phyloP scores from a whole-genome alignment of 768 basidiomycete genomes.

The Rossbeevera mucosa region DNA sequence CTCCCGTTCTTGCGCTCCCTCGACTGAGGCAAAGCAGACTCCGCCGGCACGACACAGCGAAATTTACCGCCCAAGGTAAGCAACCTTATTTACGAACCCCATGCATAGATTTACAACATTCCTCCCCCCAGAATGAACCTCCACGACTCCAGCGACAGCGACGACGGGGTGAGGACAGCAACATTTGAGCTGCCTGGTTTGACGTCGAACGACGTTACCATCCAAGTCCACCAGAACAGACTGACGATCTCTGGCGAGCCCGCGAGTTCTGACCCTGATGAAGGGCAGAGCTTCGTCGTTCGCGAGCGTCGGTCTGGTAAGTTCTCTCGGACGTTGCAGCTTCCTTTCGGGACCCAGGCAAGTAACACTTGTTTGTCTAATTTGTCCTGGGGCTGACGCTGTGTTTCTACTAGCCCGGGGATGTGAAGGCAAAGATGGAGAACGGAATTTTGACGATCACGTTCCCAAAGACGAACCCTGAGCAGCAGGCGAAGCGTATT shows the following conservation, averaged over 20 bases:
- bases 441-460: conserved; percentile 42
- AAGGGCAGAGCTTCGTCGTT: conserved; percentile 35
- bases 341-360: neutral
- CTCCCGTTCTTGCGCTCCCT: neutral
- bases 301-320: neutral
- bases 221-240: conserved; percentile 44
- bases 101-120: neutral
- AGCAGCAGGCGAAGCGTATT: conserved; percentile 40
- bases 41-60: neutral
- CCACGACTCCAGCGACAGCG: conserved; percentile 39
- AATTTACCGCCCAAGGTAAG: conserved; percentile 22
- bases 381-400: neutral
- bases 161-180: conserved; percentile 40
- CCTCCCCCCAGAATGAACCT: conserved; percentile 40
- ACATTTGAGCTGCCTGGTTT: conserved; percentile 55
- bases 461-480: conserved; percentile 40
- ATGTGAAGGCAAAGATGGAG: conserved; percentile 44
- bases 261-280: conserved; percentile 27
- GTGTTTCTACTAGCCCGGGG: conserved; percentile 33
- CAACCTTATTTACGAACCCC: rapidly evolving
- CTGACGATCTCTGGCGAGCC: conserved; percentile 47
- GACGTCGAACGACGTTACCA: conserved; percentile 43
- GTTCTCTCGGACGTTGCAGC: neutral
- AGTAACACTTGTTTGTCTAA: neutral
- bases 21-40: neutral